Evolutionary conservation across 169 alveolate species (phyloP).

Genomic region (Plasmodium relictum): DNA sequence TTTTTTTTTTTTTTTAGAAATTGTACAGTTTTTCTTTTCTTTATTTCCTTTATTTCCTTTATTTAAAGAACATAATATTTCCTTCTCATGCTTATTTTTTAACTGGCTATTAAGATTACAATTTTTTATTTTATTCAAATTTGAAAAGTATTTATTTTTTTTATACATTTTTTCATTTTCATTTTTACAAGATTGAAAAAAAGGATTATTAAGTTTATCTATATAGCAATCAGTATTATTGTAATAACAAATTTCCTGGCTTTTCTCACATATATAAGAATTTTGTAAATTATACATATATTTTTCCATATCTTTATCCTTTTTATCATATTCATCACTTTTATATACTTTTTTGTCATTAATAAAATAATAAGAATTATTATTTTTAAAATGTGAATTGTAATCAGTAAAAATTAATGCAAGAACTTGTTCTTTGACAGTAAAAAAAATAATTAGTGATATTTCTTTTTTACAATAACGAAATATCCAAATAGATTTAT

Average conservation of each 20-base stretch:
- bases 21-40: no score
- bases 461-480: no score
- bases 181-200: conserved; percentile 6
- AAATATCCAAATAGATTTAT: no score
- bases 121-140: background rate
- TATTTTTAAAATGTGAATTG: background rate
- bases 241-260: conserved; percentile 8
- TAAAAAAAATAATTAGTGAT: no score
- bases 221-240: conserved; percentile 11
- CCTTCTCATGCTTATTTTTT: no score
- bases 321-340: background rate
- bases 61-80: no score
- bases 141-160: background rate
- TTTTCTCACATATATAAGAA: background rate
- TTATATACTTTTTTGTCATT: background rate
- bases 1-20: no score
- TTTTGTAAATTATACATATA: background rate
- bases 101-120: background rate
- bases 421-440: no score
- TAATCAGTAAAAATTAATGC: background rate
- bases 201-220: conserved; percentile 12
- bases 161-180: conserved; percentile 5
- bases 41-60: no score
- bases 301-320: background rate
- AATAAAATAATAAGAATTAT: background rate